Evolutionary conservation across 2,329 filamentous ascomycete species (phyloP).

Genomic region (Dendrostoma leiphaemia): DNA sequence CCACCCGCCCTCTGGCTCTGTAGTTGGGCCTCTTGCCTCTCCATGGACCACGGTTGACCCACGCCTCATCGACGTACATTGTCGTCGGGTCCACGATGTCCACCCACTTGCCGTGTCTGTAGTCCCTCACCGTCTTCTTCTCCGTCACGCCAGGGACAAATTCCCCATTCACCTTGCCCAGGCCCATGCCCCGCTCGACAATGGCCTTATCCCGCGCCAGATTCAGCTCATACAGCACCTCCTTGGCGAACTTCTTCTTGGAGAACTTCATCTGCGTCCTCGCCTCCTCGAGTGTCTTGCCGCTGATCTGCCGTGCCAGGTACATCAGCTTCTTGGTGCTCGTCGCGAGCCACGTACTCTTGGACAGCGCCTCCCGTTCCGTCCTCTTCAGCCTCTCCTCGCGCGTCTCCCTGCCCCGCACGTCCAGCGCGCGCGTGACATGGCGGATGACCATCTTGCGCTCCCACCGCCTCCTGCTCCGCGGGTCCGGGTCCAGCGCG

Average conservation of each 20-base stretch:
- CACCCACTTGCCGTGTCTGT: conserved; percentile 73
- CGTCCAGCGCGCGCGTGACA: conserved; percentile 64
- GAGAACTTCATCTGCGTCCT: conserved; percentile 93
- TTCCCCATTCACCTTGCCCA: conserved; percentile 48
- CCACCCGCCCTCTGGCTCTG: conserved; percentile 72
- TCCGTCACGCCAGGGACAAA: conserved; percentile 27
- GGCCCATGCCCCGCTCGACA: conserved; percentile 79
- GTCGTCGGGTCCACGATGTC: conserved; percentile 71
- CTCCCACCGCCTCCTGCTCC: conserved; percentile 71
- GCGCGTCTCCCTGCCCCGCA: conserved; percentile 52
- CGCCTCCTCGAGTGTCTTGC: conserved; percentile 92
- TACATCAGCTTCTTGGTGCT: conserved; percentile 88
- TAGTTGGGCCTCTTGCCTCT: conserved; percentile 60
- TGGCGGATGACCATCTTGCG: conserved; percentile 79
- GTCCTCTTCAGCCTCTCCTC: conserved; percentile 65
- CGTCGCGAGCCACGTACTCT: conserved; percentile 75
- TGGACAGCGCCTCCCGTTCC: conserved; percentile 53
- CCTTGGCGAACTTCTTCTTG: conserved; percentile 85
- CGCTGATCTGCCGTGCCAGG: conserved; percentile 82
- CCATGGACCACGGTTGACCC: conserved; percentile 77
- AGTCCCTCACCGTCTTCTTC: conserved; percentile 69
- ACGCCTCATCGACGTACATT: conserved; percentile 89
- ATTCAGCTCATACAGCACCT: conserved; percentile 76
- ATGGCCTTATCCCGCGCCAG: conserved; percentile 80
- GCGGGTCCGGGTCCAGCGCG: conserved; percentile 73